Base-by-base conservation (phyloP, 2,329 filamentous ascomycete species). In the Cyclaneusma minus region DNA sequence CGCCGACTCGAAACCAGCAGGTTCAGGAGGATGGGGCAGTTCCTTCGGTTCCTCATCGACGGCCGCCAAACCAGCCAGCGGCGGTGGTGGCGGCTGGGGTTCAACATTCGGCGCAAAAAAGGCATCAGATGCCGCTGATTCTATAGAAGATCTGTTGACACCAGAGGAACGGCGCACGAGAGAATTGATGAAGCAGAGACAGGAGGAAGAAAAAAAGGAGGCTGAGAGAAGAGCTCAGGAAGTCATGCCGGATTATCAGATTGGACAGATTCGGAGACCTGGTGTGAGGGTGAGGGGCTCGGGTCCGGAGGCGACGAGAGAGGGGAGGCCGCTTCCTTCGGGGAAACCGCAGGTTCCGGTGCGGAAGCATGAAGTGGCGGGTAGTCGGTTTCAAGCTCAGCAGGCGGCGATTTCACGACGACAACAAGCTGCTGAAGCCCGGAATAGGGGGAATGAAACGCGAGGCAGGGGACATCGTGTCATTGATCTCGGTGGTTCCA, bases 91-190 rank as follows among this genome's bases (percentile, higher is more conserved):
- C 7, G n/a, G n/a, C 4, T 5, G 7, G 16, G 15, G 20, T 15
- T 21, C 20, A 21, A 9, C 20, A 24, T 28, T 28, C 23, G 26
- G 26, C 20, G 21, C 26, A 8, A 21, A 21, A 15, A 16, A 24
- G 13, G 7, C 18, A 28, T 15, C 18, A 28, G 16, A 28, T n/a
- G n/a, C 19, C 18, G 13, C 13, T 28, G 26, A 16, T 15, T n/a
- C 18, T 22, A 16, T 19, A 24, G 21, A 4, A 32, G 17, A 22
- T 20, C 21, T 2, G 29, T 34, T 45, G 22, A 29, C 39, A 15
- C 41, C 42, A 22, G 37, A 44, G n/a, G 43, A 46, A 28, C 29
- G 34, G 26, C 29, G 30, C 16, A 41, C 41, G 7, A 33, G 35
- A 24, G 38, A 44, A n/a, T 17, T 36, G 10, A 35, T 42, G 27